Evolutionary conservation across 2,329 filamentous ascomycete genomes (phyloP), one percentile per base, ranked within the genome.

Genomic region (Epichloe festucae): DNA sequence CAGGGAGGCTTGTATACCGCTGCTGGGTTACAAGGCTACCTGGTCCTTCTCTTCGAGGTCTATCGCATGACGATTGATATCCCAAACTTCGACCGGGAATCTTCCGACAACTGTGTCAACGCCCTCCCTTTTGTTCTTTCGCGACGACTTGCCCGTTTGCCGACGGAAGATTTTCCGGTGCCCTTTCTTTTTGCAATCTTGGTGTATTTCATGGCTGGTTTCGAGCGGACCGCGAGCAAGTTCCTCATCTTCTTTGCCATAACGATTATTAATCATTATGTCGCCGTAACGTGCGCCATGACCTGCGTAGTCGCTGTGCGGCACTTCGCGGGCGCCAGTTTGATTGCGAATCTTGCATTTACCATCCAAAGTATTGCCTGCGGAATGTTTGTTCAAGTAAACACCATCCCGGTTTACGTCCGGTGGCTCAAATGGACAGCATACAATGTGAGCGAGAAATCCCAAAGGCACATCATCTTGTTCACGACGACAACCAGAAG

Each of bases 171-270:
- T 60, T 60, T 89, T 0, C 83, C 84, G 0, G 84, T 88, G 1
- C 85, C 85, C 0, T 73, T 88, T 15, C 63, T 88, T 3, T 89
- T 84, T 60, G 81, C 81, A 5, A 67, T 81, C 2, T 82, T 89
- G 7, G 83, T 82, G 60, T 90, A 89, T 64, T 89, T 87, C 63
- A 88, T 89, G 82, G 78, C 81, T 6, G 85, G 84, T 0, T 87
- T 89, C 57, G 78, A 85, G 46, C 71, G 75, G 3, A 75, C 82
- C 8, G 78, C 74, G 0, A 66, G 60, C 1, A 78, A 84, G 50
- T 89, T 89, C 64, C 82, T 90, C 53, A 81, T 76, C 1, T 90
- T 89, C 67, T 84, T 89, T 56, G 71, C 75, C 3, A 73, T 89
- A 39, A 76, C 82, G 0, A 64, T 90, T 4, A 64, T 89, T 3